A percentile compares a stretch with the other conserved stretches of the same genome.
phyloP scores from a whole-genome alignment of 1,284 basidiomycete species.

The Blastosporella zonata region DNA sequence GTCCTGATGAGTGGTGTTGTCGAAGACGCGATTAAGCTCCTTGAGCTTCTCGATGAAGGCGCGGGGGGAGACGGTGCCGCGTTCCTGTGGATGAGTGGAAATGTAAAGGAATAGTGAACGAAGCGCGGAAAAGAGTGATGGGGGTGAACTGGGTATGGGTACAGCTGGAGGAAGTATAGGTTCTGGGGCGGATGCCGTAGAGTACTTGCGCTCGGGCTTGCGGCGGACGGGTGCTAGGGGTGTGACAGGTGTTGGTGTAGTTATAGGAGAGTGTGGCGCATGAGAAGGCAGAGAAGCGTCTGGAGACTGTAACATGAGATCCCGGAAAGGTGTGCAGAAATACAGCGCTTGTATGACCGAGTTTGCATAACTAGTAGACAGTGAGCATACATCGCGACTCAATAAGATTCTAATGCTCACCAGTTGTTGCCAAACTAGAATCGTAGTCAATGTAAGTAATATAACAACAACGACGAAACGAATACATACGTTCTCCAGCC shows the following conservation, averaged over 20 bases:
- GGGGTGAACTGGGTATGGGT: slow-evolving; percentile 58
- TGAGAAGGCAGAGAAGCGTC: slow-evolving; percentile 27
- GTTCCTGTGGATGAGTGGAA: slow-evolving; percentile 68
- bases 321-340: slow-evolving; percentile 48
- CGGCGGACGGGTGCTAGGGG: slow-evolving; percentile 37
- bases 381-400: slow-evolving; percentile 8
- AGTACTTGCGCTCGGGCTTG: slow-evolving; percentile 47
- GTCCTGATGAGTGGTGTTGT: slow-evolving; percentile 89
- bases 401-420: slow-evolving; percentile 3
- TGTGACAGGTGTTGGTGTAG: slow-evolving; percentile 23
- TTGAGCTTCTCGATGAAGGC: slow-evolving; percentile 91
- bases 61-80: slow-evolving; percentile 83
- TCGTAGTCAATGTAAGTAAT: neutral
- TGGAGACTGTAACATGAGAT: slow-evolving; percentile 42
- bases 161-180: slow-evolving; percentile 22
- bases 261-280: slow-evolving; percentile 16
- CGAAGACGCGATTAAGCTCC: slow-evolving; percentile 84
- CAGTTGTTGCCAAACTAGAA: slow-evolving; percentile 33
- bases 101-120: slow-evolving; percentile 89
- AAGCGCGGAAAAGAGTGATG: slow-evolving; percentile 85
- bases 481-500: slow-evolving; percentile 84
- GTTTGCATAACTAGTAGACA: slow-evolving; percentile 81
- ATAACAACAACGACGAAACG: slow-evolving; percentile 8
- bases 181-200: slow-evolving; percentile 31
- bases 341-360: slow-evolving; percentile 97